These are phyloP conservation scores for Coelastrella sp. DNA, from an alignment of 139 green algal species.

Conservation along the genomic window DNA sequence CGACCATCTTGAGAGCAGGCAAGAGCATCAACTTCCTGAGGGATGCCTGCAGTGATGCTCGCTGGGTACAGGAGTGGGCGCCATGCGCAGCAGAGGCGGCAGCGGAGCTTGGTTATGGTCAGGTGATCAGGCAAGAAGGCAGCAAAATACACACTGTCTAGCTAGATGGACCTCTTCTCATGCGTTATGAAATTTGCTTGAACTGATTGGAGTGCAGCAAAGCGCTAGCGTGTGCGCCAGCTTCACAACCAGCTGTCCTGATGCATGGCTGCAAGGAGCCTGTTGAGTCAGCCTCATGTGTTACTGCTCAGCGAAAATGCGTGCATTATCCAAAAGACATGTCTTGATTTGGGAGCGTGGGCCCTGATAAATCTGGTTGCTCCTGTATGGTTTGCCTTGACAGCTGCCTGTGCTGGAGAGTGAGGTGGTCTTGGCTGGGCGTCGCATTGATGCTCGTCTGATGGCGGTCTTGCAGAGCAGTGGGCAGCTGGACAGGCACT, in stretches of 20 bases:
- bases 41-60: conserved; percentile 80
- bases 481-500: conserved; percentile 82
- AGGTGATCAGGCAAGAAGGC: neutral
- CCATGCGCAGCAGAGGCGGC: conserved; percentile 43
- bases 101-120: conserved; percentile 34
- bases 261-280: neutral
- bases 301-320: neutral
- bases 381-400: neutral
- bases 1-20: conserved; percentile 84
- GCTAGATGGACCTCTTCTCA: too few species aligned
- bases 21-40: conserved; percentile 95
- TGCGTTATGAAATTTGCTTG: too few species aligned
- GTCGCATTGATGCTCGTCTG: conserved; percentile 76
- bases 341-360: neutral
- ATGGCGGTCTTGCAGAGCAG: conserved; percentile 79
- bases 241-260: neutral
- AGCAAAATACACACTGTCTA: neutral
- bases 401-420: conserved; percentile 73
- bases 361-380: neutral
- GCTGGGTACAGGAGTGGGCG: conserved; percentile 73
- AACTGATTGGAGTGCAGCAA: neutral
- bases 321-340: neutral
- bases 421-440: conserved; percentile 68
- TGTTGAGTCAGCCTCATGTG: neutral
- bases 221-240: neutral